These are phyloP conservation scores for Sporothrix globosa DNA, from an alignment of 2,329 filamentous ascomycete genomes.

Conservation along the genomic window DNA sequence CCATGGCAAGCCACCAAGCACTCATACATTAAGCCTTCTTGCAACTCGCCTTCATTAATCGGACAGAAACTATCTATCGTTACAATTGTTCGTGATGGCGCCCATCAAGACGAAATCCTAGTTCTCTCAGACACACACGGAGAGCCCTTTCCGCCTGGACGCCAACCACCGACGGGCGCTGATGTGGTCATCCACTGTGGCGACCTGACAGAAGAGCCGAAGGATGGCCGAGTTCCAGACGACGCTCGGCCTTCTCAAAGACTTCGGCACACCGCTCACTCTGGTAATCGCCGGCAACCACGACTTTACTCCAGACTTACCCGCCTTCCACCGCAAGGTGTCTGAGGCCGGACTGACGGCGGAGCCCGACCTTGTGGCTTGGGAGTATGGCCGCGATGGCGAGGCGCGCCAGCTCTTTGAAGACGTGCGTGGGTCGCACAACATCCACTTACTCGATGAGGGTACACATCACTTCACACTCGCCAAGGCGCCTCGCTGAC, in stretches of 20 bases:
- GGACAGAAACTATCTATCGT: no score
- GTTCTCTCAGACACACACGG: constrained; percentile 54
- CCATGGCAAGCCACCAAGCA: no score
- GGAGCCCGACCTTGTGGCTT: constrained; percentile 37
- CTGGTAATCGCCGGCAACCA: constrained; percentile 61
- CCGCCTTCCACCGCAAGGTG: constrained; percentile 41
- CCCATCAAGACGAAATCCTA: constrained; percentile 48
- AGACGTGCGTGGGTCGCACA: constrained; percentile 42
- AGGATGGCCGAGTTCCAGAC: constrained; percentile 46
- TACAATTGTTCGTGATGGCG: neutral
- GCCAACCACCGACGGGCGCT: constrained; percentile 34
- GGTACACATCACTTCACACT: constrained; percentile 54
- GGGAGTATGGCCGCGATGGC: constrained; percentile 47
- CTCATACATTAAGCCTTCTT: no score
- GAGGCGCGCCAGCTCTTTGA: constrained; percentile 48
- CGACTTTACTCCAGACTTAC: constrained; percentile 49
- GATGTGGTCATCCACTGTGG: constrained; percentile 60
- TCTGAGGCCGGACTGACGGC: constrained; percentile 27
- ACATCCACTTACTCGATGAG: constrained; percentile 55
- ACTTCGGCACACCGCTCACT: constrained; percentile 54
- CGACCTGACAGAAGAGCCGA: constrained; percentile 52
- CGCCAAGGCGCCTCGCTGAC: constrained; percentile 53
- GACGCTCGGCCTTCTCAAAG: constrained; percentile 49
- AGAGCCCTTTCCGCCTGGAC: constrained; percentile 33
- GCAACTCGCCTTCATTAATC: no score